phyloP scores from a whole-genome alignment of 768 basidiomycete species.

The Austroboletus festivus region DNA sequence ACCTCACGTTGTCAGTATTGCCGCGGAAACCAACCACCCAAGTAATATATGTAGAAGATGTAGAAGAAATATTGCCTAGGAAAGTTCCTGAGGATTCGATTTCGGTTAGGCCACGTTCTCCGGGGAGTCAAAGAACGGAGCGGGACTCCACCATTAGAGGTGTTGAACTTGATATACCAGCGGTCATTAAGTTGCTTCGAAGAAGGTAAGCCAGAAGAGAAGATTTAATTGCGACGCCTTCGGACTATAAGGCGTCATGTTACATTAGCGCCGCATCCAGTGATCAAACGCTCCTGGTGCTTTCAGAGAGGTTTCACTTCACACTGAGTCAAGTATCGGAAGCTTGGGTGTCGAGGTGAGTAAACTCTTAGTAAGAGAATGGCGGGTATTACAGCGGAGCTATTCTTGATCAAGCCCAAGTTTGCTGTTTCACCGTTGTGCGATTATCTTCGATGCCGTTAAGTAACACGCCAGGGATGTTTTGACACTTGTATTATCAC shows the following conservation, averaged over 20 bases:
- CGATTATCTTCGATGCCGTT: constrained; percentile 12
- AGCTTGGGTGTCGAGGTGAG: not conserved
- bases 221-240: constrained; percentile 20
- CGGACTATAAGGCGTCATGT: constrained; percentile 8
- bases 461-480: constrained; percentile 12
- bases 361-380: too few species aligned
- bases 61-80: too few species aligned
- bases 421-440: constrained; percentile 8
- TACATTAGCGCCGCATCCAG: too few species aligned
- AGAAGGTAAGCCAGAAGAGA: constrained; percentile 17
- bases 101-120: too few species aligned
- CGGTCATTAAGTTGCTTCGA: constrained; percentile 16
- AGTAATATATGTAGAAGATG: too few species aligned
- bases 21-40: too few species aligned
- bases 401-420: constrained; percentile 6
- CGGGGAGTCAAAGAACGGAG: not conserved
- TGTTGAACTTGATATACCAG: not conserved
- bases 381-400: too few species aligned
- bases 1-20: too few species aligned
- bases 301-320: too few species aligned
- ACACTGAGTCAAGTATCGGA: too few species aligned
- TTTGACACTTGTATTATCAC: constrained; percentile 3
- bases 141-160: not conserved
- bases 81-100: too few species aligned
- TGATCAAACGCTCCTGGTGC: too few species aligned